Evolutionary conservation across 164 flowering plant genomes (phyloP), one percentile per base, ranked within the genome.

Genomic region (Akebia trifoliata): DNA sequence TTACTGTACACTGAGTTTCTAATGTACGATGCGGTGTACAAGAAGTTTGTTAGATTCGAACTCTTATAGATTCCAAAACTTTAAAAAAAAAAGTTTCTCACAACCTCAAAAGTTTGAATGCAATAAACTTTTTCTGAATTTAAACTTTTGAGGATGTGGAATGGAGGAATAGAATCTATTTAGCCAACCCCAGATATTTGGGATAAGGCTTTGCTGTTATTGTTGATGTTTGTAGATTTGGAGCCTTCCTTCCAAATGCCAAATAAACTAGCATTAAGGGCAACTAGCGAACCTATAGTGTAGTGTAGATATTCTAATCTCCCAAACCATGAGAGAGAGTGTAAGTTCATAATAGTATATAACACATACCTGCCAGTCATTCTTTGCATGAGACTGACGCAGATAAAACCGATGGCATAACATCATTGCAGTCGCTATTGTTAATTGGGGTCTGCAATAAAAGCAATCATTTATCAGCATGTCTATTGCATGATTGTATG

Each of bases 381-480:
- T 81, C 61, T 72, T 79, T 28, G 75, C 78, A 77, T 75, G 89
- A 62, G 89, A 86, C 47, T 81, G 89, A 18, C 69, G 75, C 72
- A 81, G 63, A 60, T 61, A 86, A 61, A 83, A 83, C 45, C 85
- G 81, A 63, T 83, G 93, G 66, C 87, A 81, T 39, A 86, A 67
- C 70, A 86, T 56, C 68, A 78, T 73, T 45, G 85, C 80, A 54
- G 78, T 67, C 8, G 84, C 84, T 46, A 81, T 81, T 45, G 82
- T 76, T 44, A 72, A 56, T 56, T 77, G 84, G 8, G 85, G 80
- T 60, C 87, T 86, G 85, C 61, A 74, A 62, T 38, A 59, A 46
- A n/a, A 56, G 18, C 7, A 12, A 54, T 8, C 43, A 60, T 25
- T 26, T 22, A 54, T 59, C 36, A 49, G 14, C 51, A 28, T 17